A percentile compares a stretch with the other conserved stretches of the same genome.
phyloP scores from a whole-genome alignment of 176 grass and related monocot genomes.

The Calamus simplicifolius region DNA sequence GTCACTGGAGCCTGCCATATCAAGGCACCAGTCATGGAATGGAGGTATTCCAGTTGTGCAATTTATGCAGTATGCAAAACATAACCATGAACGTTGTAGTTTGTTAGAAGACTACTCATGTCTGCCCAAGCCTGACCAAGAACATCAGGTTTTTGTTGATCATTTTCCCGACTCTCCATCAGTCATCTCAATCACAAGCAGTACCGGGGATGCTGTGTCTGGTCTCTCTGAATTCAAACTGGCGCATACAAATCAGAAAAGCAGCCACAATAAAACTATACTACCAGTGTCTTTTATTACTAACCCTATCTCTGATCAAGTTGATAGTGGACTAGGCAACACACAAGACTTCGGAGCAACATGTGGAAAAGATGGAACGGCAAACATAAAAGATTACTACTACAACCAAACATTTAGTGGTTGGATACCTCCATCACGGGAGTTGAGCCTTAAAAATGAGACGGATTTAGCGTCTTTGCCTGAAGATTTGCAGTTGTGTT shows the following conservation, averaged over 20 bases:
- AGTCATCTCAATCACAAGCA: conserved; percentile 40
- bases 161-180: conserved; percentile 38
- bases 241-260: conserved; percentile 44
- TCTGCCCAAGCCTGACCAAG: conserved; percentile 54
- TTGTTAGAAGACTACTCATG: conserved; percentile 79
- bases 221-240: conserved; percentile 52
- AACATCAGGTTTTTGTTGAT: conserved; percentile 21
- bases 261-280: conserved; percentile 15
- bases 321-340: conserved; percentile 36
- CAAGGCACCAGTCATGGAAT: conserved; percentile 42
- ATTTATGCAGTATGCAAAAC: conserved; percentile 82
- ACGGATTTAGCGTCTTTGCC: conserved; percentile 46
- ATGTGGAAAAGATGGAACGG: conserved; percentile 30
- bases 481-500: conserved; percentile 45
- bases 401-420: conserved; percentile 28
- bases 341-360: conserved; percentile 29
- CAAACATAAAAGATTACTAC: conserved; percentile 39
- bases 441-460: conserved; percentile 28
- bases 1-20: conserved; percentile 39
- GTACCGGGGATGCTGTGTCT: conserved; percentile 33
- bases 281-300: conserved; percentile 51
- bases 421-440: conserved; percentile 10
- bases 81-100: conserved; percentile 57
- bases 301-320: conserved; percentile 54
- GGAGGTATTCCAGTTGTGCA: conserved; percentile 45